Base-by-base conservation (phyloP, 805 yeast genomes). In the Ogataea methanolica region DNA sequence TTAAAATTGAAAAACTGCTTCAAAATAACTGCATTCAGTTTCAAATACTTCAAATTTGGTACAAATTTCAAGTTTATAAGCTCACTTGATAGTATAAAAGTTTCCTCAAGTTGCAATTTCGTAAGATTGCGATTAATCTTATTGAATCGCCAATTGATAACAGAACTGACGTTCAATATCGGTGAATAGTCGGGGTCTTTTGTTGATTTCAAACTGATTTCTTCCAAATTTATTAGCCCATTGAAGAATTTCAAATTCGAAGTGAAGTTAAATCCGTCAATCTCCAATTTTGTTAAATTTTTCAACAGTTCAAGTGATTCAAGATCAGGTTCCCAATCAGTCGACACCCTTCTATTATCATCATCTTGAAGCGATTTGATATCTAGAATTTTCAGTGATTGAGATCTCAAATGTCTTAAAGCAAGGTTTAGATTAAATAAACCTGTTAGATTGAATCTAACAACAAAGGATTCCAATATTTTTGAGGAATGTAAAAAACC, bases 141-240 rank as follows among this genome's bases (percentile, higher is more conserved):
- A 3, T 19, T 14, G 17, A 37, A 23, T 9, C 23, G 43, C 5
- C 48, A 19, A 3, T 21, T 21, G 9, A 48, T 19, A 4, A 22
- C 33, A 1, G 48, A 40, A 14, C 33, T 39, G 33, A 37, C 33
- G 26, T 43, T 40, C 12, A 37, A 22, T 8, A 22, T 15, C 4
- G 45, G 44, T 22, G 45, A n/a, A 23, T 41, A 46, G 12, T 43
- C 50, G 1, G 55, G 55, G 34, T 48, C 52, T 21, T 38, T 43
- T 2, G 55, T 48, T 5, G 47, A 39, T 12, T 40, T 44, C 15
- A 51, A 42, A 5, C 34, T 26, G 16, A 48, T 39, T 12, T 40
- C 42, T 31, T 35, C 21, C 21, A 51, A 38, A 14, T 15, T 8
- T 8, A 44, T 36, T 19, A 51, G 33, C 1, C 19, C 12, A 43